Base-by-base conservation (phyloP, 257 asterid species). In the Solanum sitiens region DNA sequence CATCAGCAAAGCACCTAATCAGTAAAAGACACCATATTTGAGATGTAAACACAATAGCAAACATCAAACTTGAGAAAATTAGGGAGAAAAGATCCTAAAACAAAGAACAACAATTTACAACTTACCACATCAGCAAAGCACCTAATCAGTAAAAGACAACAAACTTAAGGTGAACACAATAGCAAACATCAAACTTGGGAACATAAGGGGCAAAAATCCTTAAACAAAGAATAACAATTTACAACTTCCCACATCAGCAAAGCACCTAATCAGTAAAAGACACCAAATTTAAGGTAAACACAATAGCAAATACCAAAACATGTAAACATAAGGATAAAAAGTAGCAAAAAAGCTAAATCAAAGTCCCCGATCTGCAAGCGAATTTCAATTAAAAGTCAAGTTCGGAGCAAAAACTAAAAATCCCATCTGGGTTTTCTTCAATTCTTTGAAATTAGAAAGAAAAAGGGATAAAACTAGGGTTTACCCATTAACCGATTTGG, bases 401-500 rank as follows among this genome's bases (percentile, higher is more conserved):
- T 44, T 11, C 5, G 13, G 37, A 45, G 39, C 20, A 25, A 77
- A 76, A 77, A n/a, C n/a, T 42, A n/a, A n/a, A 23, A 76, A 39
- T 76, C 37, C 56, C 35, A 71, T 71, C 40, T 33, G 79, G 45
- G 79, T 72, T 72, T 18, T 18, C 45, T 33, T 9, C 21, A 72
- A 33, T 71, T 32, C 8, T 18, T 72, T 72, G 16, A 9, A 71
- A 68, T 13, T n/a, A 3, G 2, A 27, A 70, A 14, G 21, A 35
- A 84, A 84, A 73, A 7, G n/a, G 73, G 32, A 14, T 40, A 6
- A 83, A 59, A 86, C 12, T 14, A 23, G 25, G 89, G 84, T 37
- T 73, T 92, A 95, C 98, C 98, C 98, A 90, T 92, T 94, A 42
- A 94, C 95, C 42, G 98, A 94, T 94, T 93, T 94, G 75, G 92